Conservation (phyloP, 169 alveolate genomes). For the Cyclospora cayetanensis region DNA sequence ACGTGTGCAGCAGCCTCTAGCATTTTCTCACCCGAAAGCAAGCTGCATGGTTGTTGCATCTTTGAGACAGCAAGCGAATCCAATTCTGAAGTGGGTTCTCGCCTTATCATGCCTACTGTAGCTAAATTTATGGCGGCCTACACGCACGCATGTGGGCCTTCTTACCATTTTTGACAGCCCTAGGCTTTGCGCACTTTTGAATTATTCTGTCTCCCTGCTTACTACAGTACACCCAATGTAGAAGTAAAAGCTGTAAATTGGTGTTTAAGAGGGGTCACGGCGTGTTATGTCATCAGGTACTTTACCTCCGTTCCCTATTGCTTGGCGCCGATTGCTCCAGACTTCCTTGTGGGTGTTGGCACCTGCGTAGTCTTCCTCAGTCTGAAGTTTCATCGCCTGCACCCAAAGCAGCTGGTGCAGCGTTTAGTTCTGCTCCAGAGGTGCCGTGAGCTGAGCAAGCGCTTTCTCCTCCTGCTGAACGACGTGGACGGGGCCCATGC, state of each 20-base stretch:
- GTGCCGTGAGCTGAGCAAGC: slow-evolving; percentile 56
- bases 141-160: too few species aligned
- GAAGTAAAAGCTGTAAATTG: too few species aligned
- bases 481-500: slow-evolving; percentile 66
- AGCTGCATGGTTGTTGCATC: slow-evolving; percentile 69
- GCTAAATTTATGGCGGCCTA: background rate
- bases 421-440: slow-evolving; percentile 71
- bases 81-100: slow-evolving; percentile 48
- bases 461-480: slow-evolving; percentile 70
- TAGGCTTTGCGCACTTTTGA: background rate
- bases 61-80: slow-evolving; percentile 74
- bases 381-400: slow-evolving; percentile 74
- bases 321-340: slow-evolving; percentile 73
- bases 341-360: slow-evolving; percentile 75
- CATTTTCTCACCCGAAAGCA: slow-evolving; percentile 43
- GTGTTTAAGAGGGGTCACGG: too few species aligned
- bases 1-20: background rate
- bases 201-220: background rate
- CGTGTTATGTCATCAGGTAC: background rate
- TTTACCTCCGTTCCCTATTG: slow-evolving; percentile 63
- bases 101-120: background rate
- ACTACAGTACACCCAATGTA: background rate
- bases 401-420: slow-evolving; percentile 69
- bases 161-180: too few species aligned
- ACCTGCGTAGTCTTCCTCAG: slow-evolving; percentile 74